A percentile compares a stretch with the other conserved stretches of the same genome.
These are phyloP conservation scores for Trichosporon sp. DNA, from an alignment of 1,284 basidiomycete species.

Conservation along the genomic window DNA sequence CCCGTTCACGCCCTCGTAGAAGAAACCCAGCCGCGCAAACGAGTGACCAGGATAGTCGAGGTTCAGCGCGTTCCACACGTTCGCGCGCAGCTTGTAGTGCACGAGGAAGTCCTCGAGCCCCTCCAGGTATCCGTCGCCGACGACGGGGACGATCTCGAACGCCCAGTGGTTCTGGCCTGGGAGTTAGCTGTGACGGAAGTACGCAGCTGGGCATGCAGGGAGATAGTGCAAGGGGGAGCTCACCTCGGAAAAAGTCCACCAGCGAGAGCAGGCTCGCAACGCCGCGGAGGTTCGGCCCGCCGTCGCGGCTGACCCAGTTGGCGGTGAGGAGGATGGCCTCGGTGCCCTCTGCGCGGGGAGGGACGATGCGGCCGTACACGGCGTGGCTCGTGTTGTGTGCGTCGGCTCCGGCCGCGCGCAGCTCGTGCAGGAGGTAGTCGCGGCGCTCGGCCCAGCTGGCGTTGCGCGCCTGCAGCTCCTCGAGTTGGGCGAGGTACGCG, in stretches of 20 bases:
- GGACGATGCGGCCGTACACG: conserved; percentile 72
- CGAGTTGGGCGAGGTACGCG: conserved; percentile 64
- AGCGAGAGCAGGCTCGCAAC: conserved; percentile 76
- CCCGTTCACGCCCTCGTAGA: conserved; percentile 92
- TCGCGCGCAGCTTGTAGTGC: conserved; percentile 73
- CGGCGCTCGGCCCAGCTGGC: conserved; percentile 59
- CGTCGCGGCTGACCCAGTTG: conserved; percentile 68
- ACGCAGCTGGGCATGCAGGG: neutral
- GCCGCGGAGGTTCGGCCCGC: conserved; percentile 69
- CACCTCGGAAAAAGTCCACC: conserved; percentile 76
- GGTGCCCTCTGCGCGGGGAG: conserved; percentile 79
- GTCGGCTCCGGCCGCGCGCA: conserved; percentile 26
- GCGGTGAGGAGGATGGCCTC: conserved; percentile 88
- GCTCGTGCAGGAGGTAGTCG: conserved; percentile 18
- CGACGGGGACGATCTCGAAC: conserved; percentile 85
- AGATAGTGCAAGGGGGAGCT: conserved; percentile 25
- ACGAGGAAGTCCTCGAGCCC: conserved; percentile 90
- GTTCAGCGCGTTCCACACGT: conserved; percentile 91
- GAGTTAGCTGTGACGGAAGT: conserved; percentile 6
- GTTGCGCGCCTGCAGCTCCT: conserved; percentile 59
- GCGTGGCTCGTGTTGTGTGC: conserved; percentile 47
- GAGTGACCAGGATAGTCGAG: conserved; percentile 97
- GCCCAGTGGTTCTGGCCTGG: conserved; percentile 86
- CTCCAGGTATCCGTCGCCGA: conserved; percentile 82
- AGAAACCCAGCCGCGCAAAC: conserved; percentile 86